Evolutionary conservation across 1,284 basidiomycete species (phyloP), one percentile per base, ranked within the genome.

Genomic region (Mrakiaceae sp.): DNA sequence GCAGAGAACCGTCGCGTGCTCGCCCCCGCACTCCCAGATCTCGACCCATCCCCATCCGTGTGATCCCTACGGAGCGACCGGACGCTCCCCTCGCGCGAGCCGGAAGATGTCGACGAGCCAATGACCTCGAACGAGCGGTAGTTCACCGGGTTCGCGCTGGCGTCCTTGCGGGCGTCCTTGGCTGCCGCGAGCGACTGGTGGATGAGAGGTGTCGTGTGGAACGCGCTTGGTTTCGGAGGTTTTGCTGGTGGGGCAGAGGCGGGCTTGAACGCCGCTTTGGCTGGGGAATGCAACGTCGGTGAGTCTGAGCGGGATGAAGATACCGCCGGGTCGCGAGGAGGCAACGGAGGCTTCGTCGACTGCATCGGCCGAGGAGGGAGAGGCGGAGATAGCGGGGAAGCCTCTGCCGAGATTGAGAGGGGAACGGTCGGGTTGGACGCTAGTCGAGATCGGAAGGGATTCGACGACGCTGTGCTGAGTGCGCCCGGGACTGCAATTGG

Each of bases 151-250:
- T 44, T 42, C 40, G 12, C 39, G 11, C 52, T 54, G 16, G 58
- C 54, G 40, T 66, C 51, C 27, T 40, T 55, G 1, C 60, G 39
- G 6, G 59, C 58, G 10, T 56, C 55, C 50, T 58, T 51, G 11
- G 64, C 64, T 6, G 64, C 64, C 10, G 55, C 53, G 42, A 66
- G 64, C 10, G 55, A 58, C 44, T 62, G 64, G 4, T 60, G 59
- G 16, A 66, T 62, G 48, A 66, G 53, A 7, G 51, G 48, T 2
- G 60, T 58, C 50, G 64, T 60, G 5, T 58, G 59, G 27, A 62
- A 58, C 8, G 50, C 60, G 10, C 12, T 44, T 16, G 60, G 60
- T 54, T 59, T 64, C 14, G 40, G 54, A 43, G 49, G 54, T 51
- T 65, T 47, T 10, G 40, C 4, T 12, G 55, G 52, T 4, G 49